Conservation (phyloP, 2,329 filamentous ascomycete genomes). For the Didymella keratinophila region DNA sequence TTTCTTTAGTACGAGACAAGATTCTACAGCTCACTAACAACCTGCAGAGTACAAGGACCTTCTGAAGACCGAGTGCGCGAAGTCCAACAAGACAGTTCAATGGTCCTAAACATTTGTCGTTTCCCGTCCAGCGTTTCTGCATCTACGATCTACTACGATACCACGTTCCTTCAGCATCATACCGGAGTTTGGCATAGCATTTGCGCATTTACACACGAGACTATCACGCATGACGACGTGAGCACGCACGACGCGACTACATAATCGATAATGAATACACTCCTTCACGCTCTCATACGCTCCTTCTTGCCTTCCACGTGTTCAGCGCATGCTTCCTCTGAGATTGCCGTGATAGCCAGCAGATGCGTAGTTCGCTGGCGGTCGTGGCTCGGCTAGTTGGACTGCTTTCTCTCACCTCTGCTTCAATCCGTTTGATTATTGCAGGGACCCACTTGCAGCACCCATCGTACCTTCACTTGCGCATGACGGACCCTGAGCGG, state of each 20-base stretch:
- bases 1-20: neutral
- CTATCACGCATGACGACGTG: slow-evolving; percentile 12
- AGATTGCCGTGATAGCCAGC: neutral
- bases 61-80: slow-evolving; percentile 21
- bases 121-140: slow-evolving; percentile 8
- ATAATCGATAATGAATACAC: slow-evolving; percentile 23
- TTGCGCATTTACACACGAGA: slow-evolving; percentile 17
- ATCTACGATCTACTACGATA: slow-evolving; percentile 17
- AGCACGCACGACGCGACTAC: slow-evolving; percentile 18
- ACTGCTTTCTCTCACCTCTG: neutral
- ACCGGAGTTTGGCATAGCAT: slow-evolving; percentile 20
- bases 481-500: neutral
- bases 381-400: neutral
- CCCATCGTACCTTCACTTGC: neutral
- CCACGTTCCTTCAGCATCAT: slow-evolving; percentile 21
- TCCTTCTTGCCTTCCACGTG: neutral
- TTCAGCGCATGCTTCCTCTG: neutral
- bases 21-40: slow-evolving; percentile 14
- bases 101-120: slow-evolving; percentile 7
- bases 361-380: neutral
- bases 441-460: slow-evolving; percentile 1
- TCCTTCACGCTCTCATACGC: slow-evolving; percentile 15
- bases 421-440: slow-evolving; percentile 4
- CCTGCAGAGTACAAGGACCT: slow-evolving; percentile 29
- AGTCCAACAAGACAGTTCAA: slow-evolving; percentile 22